These are phyloP conservation scores for Condylostoma magnum DNA, from an alignment of 169 alveolate genomes.

Conservation along the genomic window DNA sequence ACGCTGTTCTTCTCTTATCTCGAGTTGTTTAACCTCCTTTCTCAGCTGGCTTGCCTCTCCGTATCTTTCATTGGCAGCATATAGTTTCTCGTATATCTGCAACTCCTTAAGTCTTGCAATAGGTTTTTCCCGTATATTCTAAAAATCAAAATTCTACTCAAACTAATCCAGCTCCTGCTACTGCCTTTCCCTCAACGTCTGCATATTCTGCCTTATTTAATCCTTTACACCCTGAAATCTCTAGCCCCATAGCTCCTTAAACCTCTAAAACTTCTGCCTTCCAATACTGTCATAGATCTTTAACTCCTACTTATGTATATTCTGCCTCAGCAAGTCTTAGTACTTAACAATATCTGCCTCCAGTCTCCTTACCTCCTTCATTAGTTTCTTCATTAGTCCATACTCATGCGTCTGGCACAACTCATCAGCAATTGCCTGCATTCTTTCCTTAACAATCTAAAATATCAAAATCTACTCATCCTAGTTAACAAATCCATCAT, in stretches of 20 bases:
- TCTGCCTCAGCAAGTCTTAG: slow-evolving; percentile 42
- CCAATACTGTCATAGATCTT: slow-evolving; percentile 34
- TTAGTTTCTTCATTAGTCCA: slow-evolving; percentile 37
- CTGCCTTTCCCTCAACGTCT: slow-evolving; percentile 16
- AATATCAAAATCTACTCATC: slow-evolving; percentile 54
- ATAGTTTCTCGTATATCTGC: slow-evolving; percentile 45
- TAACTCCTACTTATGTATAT: slow-evolving; percentile 43
- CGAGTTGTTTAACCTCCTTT: slow-evolving; percentile 36
- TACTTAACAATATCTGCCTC: slow-evolving; percentile 38
- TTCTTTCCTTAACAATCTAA: slow-evolving; percentile 46
- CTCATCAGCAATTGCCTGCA: slow-evolving; percentile 46
- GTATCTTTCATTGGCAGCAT: slow-evolving; percentile 47
- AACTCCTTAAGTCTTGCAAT: slow-evolving; percentile 38
- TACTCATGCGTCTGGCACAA: slow-evolving; percentile 41
- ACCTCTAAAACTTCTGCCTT: slow-evolving; percentile 40
- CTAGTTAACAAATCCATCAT: slow-evolving; percentile 53
- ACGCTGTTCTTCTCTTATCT: slow-evolving; percentile 39
- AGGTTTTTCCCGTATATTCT: slow-evolving; percentile 37
- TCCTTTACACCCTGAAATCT: slow-evolving; percentile 27
- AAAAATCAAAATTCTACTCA: slow-evolving; percentile 28
- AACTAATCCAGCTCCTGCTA: slow-evolving; percentile 25
- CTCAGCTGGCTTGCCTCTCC: slow-evolving; percentile 51
- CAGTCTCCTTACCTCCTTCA: slow-evolving; percentile 40
- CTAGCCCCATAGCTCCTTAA: slow-evolving; percentile 40
- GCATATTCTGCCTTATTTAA: background rate